These are phyloP conservation scores for Schizochytrium sp. DNA, from an alignment of 108 stramenopile genomes.

Conservation along the genomic window DNA sequence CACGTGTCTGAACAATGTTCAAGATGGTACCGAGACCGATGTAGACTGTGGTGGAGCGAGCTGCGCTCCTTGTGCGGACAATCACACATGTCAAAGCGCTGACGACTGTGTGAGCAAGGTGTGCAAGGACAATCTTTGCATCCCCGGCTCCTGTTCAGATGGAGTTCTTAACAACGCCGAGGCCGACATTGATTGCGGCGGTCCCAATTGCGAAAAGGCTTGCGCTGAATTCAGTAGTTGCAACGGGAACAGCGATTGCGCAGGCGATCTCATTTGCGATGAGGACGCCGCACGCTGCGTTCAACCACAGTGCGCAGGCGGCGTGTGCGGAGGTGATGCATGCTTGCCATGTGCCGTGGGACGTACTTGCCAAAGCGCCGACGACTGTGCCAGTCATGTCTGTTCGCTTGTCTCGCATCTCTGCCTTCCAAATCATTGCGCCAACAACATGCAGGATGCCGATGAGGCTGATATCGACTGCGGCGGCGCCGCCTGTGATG, in stretches of 20 bases:
- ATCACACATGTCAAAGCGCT: not conserved
- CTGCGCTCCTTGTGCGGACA: not conserved
- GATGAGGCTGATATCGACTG: slow-evolving; percentile 21
- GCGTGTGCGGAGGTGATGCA: not conserved
- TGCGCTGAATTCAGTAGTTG: not conserved
- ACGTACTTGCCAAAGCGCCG: not conserved
- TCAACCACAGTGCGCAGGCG: slow-evolving; percentile 4
- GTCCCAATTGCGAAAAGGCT: not conserved
- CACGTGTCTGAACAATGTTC: not conserved
- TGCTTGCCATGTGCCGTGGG: not conserved
- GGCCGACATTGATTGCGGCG: not conserved
- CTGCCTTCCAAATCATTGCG: not conserved
- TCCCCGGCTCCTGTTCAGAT: not conserved
- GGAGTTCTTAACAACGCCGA: not conserved
- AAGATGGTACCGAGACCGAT: slow-evolving; percentile 20
- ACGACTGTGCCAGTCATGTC: not conserved
- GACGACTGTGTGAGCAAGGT: slow-evolving; percentile 5
- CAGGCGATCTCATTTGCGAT: not conserved
- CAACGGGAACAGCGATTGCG: not conserved
- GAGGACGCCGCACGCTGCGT: slow-evolving; percentile 3
- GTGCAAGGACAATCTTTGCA: not conserved
- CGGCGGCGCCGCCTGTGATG: not conserved
- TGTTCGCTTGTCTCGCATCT: not conserved
- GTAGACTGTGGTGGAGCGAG: slow-evolving; percentile 15
- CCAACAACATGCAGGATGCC: slow-evolving; percentile 13